phyloP scores from a whole-genome alignment of 2,329 filamentous ascomycete genomes.

The Penicillium oxalicum region DNA sequence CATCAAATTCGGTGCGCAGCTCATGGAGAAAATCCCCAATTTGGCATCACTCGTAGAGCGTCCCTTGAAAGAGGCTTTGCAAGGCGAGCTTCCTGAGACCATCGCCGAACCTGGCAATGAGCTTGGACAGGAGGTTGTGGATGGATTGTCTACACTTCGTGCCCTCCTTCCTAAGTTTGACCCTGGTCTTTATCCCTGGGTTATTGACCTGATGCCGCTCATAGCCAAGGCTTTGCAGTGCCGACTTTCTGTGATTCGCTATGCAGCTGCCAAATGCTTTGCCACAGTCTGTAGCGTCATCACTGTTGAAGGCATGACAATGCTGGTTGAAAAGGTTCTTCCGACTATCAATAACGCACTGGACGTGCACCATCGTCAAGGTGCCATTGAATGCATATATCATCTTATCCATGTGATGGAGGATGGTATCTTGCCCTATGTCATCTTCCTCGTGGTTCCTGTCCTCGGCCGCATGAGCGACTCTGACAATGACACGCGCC shows the following conservation, averaged over 20 bases:
- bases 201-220: conserved; percentile 75
- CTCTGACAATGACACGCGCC: conserved; percentile 88
- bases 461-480: conserved; percentile 98
- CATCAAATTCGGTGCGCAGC: conserved; percentile 65
- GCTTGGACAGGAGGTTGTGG: conserved; percentile 86
- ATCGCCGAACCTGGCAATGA: conserved; percentile 67
- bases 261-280: conserved; percentile 94
- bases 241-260: conserved; percentile 83
- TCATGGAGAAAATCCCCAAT: conserved; percentile 81
- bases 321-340: conserved; percentile 85
- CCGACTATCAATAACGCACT: conserved; percentile 87
- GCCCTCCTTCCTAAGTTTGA: conserved; percentile 90
- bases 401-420: conserved; percentile 98
- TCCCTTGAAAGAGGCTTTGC: conserved; percentile 70
- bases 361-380: conserved; percentile 83
- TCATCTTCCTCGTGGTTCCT: conserved; percentile 97
- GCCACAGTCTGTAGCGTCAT: conserved; percentile 97
- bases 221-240: conserved; percentile 85
- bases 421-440: conserved; percentile 89
- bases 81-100: conserved; percentile 61
- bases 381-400: conserved; percentile 90
- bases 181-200: conserved; percentile 65
- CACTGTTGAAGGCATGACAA: conserved; percentile 90
- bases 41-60: conserved; percentile 73
- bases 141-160: conserved; percentile 86